Evolutionary conservation across 1,284 basidiomycete genomes (phyloP).

Genomic region (Vanrija sp.): DNA sequence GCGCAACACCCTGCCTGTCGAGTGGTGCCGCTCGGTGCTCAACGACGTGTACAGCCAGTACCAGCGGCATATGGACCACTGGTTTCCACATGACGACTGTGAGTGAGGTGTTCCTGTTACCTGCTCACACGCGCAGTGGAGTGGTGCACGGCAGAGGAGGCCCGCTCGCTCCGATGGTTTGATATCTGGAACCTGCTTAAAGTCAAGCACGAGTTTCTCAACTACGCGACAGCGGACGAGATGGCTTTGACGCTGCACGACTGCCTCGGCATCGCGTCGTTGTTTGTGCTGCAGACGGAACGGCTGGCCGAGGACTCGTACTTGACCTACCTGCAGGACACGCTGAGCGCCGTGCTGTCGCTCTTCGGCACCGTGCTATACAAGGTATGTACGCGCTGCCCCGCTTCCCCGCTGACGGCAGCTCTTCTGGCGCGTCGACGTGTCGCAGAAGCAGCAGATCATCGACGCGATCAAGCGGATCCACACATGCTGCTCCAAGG

Average conservation of each 20-base stretch:
- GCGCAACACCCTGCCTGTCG: not conserved
- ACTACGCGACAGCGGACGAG: slow-evolving; percentile 6
- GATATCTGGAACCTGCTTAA: slow-evolving; percentile 16
- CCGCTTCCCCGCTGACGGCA: not conserved
- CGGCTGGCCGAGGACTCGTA: slow-evolving; percentile 1
- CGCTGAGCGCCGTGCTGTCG: slow-evolving; percentile 17
- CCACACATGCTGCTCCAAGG: not conserved
- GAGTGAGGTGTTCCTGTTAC: not conserved
- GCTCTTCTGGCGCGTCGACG: slow-evolving; percentile 1
- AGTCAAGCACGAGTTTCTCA: slow-evolving; percentile 18
- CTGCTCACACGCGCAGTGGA: not conserved
- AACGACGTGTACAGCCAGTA: slow-evolving; percentile 13
- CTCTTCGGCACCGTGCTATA: slow-evolving; percentile 15
- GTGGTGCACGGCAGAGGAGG: no score
- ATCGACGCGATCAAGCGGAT: not conserved
- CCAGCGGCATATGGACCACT: slow-evolving; percentile 13
- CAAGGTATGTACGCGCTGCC: slow-evolving; percentile 9
- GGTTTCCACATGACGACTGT: slow-evolving; percentile 14
- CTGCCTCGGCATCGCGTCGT: slow-evolving; percentile 13
- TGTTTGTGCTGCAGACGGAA: slow-evolving; percentile 15
- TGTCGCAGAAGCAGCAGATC: not conserved
- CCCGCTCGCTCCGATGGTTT: slow-evolving; percentile 14
- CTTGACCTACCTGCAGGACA: slow-evolving; percentile 21
- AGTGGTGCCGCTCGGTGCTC: slow-evolving; percentile 3
- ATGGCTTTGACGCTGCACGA: slow-evolving; percentile 6